Evolutionary conservation across 805 yeast genomes (phyloP), one percentile per base, ranked within the genome.

Genomic region (Yamadazyma takamatsuzukensis): DNA sequence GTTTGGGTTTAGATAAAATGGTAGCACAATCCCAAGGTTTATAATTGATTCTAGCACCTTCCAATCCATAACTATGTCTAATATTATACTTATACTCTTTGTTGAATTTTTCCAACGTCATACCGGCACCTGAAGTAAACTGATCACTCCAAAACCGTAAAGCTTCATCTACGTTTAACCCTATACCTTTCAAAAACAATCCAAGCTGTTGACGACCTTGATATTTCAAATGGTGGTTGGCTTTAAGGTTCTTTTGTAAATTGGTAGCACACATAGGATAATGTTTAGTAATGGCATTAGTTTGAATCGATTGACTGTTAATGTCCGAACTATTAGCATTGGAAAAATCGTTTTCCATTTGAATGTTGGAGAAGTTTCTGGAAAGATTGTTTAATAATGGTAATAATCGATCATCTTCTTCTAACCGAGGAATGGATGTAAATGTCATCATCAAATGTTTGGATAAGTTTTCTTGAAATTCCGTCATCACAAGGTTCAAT

Each of bases 51-150:
- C 96, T 67, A 9, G 82, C 81, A 45, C 98, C 99, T 60, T 86
- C 96, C 37, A 86, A 66, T 30, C 97, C 99, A 54, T 90, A 93
- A 41, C 72, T 74, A 58, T 93, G 97, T 39, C 95, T 73, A 49
- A 93, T 76, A 48, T 84, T 85, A 68, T 93, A 93, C 40, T 76
- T 71, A 65, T 90, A 89, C 51, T 90, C 95, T 59, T 88, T 89
- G 56, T 81, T 77, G 61, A 89, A 88, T 47, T 77, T 76, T 34
- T 87, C 96, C 33, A 76, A 54, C 4, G 80, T 71, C 59, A 81
- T 72, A 9, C 71, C 71, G 17, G 25, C 27, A 4, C 57, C 46
- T 33, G 64, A 59, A 4, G 87, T 72, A 58, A 90, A 90, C 42
- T 81, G 81, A 33, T 60, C 62, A 9, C 79, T 64, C 95, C 97